phyloP scores from a whole-genome alignment of 106 monocot genomes.

The Platanthera guangdongensis region DNA sequence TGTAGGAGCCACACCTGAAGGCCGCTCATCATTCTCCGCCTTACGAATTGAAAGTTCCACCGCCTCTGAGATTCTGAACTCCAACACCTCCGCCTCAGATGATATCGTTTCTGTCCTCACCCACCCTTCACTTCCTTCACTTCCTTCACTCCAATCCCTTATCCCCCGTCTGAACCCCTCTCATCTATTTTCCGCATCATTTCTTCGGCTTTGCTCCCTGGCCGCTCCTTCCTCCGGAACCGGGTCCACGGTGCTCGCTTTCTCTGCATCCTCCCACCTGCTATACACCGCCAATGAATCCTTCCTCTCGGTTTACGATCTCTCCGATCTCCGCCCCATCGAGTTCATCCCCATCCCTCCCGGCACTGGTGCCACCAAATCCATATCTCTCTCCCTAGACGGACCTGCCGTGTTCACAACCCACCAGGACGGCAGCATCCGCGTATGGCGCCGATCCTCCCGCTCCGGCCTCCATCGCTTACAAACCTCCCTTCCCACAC shows the following conservation, averaged over 20 bases:
- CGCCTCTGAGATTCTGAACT: neutral
- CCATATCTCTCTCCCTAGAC: slow-evolving; percentile 26
- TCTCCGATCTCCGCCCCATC: slow-evolving; percentile 18
- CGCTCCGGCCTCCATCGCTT: slow-evolving; percentile 21
- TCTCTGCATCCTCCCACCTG: slow-evolving; percentile 17
- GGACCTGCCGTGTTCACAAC: slow-evolving; percentile 36
- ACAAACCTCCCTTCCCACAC: slow-evolving; percentile 50
- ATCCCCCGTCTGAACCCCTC: neutral
- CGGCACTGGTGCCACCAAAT: slow-evolving; percentile 50
- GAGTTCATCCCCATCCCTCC: slow-evolving; percentile 15
- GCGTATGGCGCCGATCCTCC: slow-evolving; percentile 34
- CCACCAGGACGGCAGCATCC: slow-evolving; percentile 71
- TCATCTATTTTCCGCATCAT: slow-evolving; percentile 9
- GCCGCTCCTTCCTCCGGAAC: too few relatives aligned
- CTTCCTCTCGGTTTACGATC: slow-evolving; percentile 31
- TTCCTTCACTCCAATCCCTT: slow-evolving; percentile 23
- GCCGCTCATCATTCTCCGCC: neutral
- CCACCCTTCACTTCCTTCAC: slow-evolving; percentile 23
- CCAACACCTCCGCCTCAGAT: neutral
- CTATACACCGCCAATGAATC: slow-evolving; percentile 34
- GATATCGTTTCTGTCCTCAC: slow-evolving; percentile 14
- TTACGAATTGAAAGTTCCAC: neutral
- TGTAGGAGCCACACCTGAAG: neutral
- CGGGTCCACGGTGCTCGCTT: slow-evolving; percentile 22
- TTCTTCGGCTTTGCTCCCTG: slow-evolving; percentile 10